A percentile compares a stretch with the other conserved stretches of the same genome.
These are phyloP conservation scores for Aspergillus leporis DNA, from an alignment of 495 filamentous ascomycete genomes.

Conservation along the genomic window DNA sequence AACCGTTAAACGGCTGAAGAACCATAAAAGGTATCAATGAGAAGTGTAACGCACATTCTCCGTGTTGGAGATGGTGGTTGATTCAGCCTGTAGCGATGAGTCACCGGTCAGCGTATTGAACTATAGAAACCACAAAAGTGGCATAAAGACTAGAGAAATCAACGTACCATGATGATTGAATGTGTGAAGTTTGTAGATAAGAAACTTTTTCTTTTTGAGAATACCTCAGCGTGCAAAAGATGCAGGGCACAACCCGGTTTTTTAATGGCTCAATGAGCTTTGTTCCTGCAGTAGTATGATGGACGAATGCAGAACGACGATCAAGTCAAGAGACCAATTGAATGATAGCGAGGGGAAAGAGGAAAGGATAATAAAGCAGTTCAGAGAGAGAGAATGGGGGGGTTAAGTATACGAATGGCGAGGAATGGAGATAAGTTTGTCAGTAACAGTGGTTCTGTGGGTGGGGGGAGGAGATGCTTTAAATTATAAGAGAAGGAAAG, in stretches of 20 bases:
- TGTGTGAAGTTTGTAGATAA: constrained; percentile 38
- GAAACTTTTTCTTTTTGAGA: constrained; percentile 19
- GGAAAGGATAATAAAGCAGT: constrained; percentile 11
- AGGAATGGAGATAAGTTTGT: constrained; percentile 18
- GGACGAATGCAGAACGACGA: constrained; percentile 8
- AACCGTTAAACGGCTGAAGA: constrained; percentile 37
- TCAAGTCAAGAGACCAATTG: constrained; percentile 6
- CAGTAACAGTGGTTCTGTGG: constrained; percentile 18
- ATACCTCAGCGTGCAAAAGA: constrained; percentile 1
- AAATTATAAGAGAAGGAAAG: constrained; percentile 20
- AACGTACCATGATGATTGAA: constrained; percentile 46
- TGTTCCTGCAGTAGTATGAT: background rate
- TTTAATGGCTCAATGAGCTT: background rate
- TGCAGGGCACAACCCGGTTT: background rate
- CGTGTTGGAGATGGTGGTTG: constrained; percentile 67
- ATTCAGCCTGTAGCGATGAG: constrained; percentile 40
- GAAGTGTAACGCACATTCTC: constrained; percentile 59
- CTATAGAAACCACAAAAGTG: background rate
- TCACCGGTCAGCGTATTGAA: constrained; percentile 10
- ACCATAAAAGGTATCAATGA: constrained; percentile 27
- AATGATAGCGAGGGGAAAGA: constrained; percentile 7
- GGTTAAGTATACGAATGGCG: constrained; percentile 11
- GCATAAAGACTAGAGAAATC: background rate
- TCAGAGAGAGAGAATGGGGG: constrained; percentile 13
- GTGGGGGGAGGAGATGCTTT: constrained; percentile 23